These are phyloP conservation scores for Claviceps cyperi DNA, from an alignment of 2,329 filamentous ascomycete species.

Conservation along the genomic window DNA sequence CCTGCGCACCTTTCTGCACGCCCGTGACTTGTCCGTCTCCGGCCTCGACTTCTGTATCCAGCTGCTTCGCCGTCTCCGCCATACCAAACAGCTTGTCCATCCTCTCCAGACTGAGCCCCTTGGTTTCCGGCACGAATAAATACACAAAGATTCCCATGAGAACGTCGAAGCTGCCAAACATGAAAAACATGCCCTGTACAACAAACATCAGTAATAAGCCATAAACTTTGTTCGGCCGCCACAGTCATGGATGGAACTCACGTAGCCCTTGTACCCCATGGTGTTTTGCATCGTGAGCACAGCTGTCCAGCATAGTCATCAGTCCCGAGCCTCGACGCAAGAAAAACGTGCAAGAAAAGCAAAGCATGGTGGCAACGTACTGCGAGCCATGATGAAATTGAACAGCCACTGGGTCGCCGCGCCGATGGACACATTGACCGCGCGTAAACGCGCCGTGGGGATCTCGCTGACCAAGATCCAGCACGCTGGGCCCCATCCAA, in stretches of 20 bases:
- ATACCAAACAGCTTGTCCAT: constrained; percentile 55
- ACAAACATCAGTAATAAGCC: too few relatives aligned
- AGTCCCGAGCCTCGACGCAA: background rate
- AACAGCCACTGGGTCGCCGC: constrained; percentile 61
- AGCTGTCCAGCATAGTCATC: constrained; percentile 15
- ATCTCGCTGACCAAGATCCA: constrained; percentile 61
- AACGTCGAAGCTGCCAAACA: constrained; percentile 53
- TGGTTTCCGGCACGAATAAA: constrained; percentile 58
- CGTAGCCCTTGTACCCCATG: constrained; percentile 27
- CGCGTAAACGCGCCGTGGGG: constrained; percentile 49
- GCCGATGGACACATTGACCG: constrained; percentile 52
- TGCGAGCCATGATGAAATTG: constrained; percentile 57
- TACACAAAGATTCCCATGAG: constrained; percentile 51
- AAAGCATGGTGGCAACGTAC: constrained; percentile 10
- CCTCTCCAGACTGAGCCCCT: constrained; percentile 47
- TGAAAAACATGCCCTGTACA: constrained; percentile 46
- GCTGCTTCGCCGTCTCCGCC: constrained; percentile 25
- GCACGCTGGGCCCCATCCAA: constrained; percentile 56
- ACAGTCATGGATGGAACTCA: constrained; percentile 14
- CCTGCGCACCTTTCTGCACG: constrained; percentile 16
- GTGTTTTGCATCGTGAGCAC: constrained; percentile 53
- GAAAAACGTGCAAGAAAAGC: background rate
- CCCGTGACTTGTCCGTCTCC: constrained; percentile 11
- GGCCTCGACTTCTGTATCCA: constrained; percentile 17
- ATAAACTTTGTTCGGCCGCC: too few relatives aligned